phyloP scores from a whole-genome alignment of 2,329 filamentous ascomycete species.

The Phyllosticta capitalensis region DNA sequence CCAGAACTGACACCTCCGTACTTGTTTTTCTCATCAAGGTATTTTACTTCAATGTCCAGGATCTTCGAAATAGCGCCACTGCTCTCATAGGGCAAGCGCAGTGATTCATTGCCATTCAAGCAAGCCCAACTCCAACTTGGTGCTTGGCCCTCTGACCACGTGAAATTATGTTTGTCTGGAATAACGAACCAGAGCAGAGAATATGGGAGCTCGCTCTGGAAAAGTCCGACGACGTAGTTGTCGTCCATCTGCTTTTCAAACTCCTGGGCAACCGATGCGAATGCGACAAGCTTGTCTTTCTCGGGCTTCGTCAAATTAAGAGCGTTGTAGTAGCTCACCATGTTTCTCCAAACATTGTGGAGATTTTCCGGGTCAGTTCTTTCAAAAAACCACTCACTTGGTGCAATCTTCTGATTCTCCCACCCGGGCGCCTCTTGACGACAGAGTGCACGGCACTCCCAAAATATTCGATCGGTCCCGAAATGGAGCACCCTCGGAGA shows the following conservation, averaged over 20 bases:
- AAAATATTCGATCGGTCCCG: too few species aligned
- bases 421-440: not conserved
- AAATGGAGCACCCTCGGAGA: too few species aligned
- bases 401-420: too few species aligned
- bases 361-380: too few species aligned
- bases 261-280: not conserved
- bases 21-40: not conserved
- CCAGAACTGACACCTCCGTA: not conserved
- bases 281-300: not conserved
- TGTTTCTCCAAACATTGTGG: not conserved
- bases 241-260: not conserved
- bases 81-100: too few species aligned
- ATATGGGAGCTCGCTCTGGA: not conserved
- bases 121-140: constrained; percentile 2
- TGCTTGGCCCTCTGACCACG: not conserved
- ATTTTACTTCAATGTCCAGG: not conserved
- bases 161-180: not conserved
- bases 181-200: not conserved
- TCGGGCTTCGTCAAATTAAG: not conserved
- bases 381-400: too few species aligned
- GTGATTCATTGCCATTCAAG: not conserved
- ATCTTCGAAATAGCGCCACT: not conserved
- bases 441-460: not conserved
- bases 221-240: not conserved
- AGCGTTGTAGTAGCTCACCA: not conserved